Conservation (phyloP, 2,329 filamentous ascomycete species). For the Epichloe gansuensis region DNA sequence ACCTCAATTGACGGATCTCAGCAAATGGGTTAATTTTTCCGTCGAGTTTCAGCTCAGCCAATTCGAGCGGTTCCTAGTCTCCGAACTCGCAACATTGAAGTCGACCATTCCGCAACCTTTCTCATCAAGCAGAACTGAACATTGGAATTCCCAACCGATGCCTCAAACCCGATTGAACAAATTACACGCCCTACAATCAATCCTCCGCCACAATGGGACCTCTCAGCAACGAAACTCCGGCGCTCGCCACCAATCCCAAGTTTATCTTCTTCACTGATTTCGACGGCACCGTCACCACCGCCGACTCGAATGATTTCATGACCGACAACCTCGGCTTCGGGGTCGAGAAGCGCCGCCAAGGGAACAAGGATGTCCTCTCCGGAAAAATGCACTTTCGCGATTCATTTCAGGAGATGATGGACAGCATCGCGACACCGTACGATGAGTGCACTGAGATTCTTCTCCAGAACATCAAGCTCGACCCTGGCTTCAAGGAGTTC, state of each 20-base stretch:
- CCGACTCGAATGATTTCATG: conserved; percentile 56
- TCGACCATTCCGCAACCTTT: no score
- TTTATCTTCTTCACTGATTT: conserved; percentile 99
- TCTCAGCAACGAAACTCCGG: conserved; percentile 34
- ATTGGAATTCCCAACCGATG: neutral
- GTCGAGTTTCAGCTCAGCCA: neutral
- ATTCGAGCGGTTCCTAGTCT: no score
- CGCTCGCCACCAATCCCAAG: conserved; percentile 57
- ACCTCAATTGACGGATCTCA: neutral
- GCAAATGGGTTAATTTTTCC: neutral
- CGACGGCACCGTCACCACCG: conserved; percentile 81
- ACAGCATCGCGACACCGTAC: conserved; percentile 70
- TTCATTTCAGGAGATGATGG: conserved; percentile 83
- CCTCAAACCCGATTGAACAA: neutral
- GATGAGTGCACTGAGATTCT: conserved; percentile 69
- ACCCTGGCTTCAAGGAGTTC: conserved; percentile 80
- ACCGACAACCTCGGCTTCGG: conserved; percentile 91
- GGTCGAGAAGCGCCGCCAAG: conserved; percentile 50
- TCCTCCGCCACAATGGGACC: conserved; percentile 27
- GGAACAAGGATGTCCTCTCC: conserved; percentile 66
- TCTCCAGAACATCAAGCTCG: conserved; percentile 71
- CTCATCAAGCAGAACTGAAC: no score
- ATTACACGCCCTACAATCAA: neutral
- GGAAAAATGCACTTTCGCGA: conserved; percentile 65
- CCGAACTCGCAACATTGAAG: no score